Conservation (phyloP, 2,329 filamentous ascomycete species). For the Leptographium procerum region DNA sequence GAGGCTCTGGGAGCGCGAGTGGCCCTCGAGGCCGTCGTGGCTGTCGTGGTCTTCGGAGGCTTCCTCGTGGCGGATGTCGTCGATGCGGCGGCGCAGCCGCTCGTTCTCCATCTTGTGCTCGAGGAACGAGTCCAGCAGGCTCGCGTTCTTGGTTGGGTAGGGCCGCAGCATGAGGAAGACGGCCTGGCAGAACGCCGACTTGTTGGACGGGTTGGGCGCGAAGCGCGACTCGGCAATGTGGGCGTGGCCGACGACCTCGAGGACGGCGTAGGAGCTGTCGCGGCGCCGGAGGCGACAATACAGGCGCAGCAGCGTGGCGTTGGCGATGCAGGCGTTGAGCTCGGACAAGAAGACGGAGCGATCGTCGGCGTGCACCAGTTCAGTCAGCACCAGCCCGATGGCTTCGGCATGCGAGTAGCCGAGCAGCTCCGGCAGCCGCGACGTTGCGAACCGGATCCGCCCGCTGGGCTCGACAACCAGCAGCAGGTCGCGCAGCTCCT, state of each 20-base stretch:
- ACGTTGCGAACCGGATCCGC: conserved; percentile 75
- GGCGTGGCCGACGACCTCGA: conserved; percentile 87
- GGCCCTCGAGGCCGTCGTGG: conserved; percentile 45
- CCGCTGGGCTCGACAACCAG: conserved; percentile 80
- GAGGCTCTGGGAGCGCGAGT: conserved; percentile 47
- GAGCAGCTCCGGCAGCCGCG: conserved; percentile 61
- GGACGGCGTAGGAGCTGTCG: conserved; percentile 64
- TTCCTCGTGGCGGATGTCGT: conserved; percentile 76
- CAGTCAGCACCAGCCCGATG: conserved; percentile 62
- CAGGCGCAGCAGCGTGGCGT: conserved; percentile 66
- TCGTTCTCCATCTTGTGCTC: conserved; percentile 98
- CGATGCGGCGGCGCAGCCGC: conserved; percentile 70
- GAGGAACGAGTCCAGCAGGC: conserved; percentile 79
- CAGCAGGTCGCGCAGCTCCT: conserved; percentile 80
- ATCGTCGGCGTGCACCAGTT: conserved; percentile 81
- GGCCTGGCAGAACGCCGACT: conserved; percentile 65
- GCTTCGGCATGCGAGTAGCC: conserved; percentile 64
- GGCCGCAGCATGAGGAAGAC: conserved; percentile 90
- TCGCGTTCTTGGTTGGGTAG: conserved; percentile 80
- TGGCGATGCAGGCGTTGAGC: conserved; percentile 78
- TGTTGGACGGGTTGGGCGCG: conserved; percentile 50
- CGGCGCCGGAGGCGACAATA: conserved; percentile 67
- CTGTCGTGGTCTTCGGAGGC: conserved; percentile 44
- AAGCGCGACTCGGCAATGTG: conserved; percentile 66
- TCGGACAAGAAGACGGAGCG: conserved; percentile 70